phyloP scores from a whole-genome alignment of 192 early-diverging fungal species.

The Coemansia sp. region DNA sequence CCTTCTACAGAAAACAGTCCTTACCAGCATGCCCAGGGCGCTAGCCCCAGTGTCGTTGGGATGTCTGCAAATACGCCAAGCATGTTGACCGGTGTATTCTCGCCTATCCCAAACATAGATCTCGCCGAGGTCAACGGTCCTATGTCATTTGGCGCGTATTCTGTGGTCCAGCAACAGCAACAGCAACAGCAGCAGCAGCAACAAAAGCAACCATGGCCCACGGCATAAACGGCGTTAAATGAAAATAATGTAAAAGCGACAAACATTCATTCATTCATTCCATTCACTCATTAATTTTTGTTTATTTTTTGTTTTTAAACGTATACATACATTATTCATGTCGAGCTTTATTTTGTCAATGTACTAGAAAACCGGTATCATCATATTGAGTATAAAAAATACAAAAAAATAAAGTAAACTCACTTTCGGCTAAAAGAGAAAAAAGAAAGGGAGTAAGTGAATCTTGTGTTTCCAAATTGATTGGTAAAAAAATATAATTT shows the following conservation, averaged over 20 bases:
- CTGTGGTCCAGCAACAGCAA: not conserved
- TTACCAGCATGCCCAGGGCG: not conserved
- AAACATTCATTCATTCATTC: not conserved
- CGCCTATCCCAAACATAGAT: slow-evolving; percentile 28
- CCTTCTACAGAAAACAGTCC: not conserved
- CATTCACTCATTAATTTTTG: no score
- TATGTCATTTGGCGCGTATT: not conserved
- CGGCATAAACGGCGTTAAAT: not conserved
- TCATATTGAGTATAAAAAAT: not conserved
- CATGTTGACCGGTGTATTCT: slow-evolving; percentile 6
- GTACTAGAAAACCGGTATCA: no score
- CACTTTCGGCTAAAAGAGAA: not conserved
- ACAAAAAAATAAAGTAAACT: not conserved
- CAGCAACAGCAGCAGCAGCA: not conserved
- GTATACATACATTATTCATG: no score
- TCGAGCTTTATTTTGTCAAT: no score
- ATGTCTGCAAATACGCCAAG: slow-evolving; percentile 3
- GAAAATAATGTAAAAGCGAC: not conserved
- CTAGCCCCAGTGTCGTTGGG: not conserved
- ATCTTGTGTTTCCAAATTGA: not conserved
- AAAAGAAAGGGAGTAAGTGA: not conserved
- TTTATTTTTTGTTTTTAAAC: not conserved
- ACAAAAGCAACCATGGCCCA: not conserved
- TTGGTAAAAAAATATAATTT: not conserved
- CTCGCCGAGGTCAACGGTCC: slow-evolving; percentile 9